Percentiles rank a stretch among this genome's conserved stretches.
Evolutionary conservation across 768 basidiomycete genomes (phyloP).

Genomic region (Trametes cinnabarina): DNA sequence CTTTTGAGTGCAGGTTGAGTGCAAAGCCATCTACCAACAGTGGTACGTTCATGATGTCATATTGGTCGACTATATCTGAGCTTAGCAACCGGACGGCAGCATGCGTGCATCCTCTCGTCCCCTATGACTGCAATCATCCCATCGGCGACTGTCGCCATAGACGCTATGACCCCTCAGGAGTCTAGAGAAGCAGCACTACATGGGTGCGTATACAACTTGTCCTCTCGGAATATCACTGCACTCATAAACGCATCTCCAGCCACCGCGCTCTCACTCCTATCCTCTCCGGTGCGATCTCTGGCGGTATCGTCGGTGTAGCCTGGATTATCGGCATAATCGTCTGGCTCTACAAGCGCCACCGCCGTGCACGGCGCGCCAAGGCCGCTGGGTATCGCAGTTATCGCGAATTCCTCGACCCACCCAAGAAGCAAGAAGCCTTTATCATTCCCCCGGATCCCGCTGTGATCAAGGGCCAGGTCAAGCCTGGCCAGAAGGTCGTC

Average conservation of each 20-base stretch:
- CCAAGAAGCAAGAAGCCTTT: conserved; percentile 36
- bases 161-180: conserved; percentile 14
- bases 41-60: conserved; percentile 6
- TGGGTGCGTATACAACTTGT: conserved; percentile 10
- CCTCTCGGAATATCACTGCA: neutral
- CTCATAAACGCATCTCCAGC: conserved; percentile 28
- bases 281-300: conserved; percentile 59
- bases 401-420: conserved; percentile 37
- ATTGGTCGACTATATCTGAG: neutral
- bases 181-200: conserved; percentile 17
- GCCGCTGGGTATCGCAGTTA: conserved; percentile 42
- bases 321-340: conserved; percentile 57
- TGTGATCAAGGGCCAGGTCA: conserved; percentile 47
- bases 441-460: conserved; percentile 68
- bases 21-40: too few species aligned
- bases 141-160: neutral
- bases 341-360: conserved; percentile 54
- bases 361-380: conserved; percentile 46
- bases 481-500: conserved; percentile 38
- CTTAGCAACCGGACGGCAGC: neutral
- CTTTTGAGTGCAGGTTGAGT: too few species aligned
- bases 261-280: conserved; percentile 58
- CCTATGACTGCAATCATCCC: conserved; percentile 13
- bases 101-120: neutral
- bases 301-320: conserved; percentile 45